Evolutionary conservation across 1,284 basidiomycete species (phyloP).

Genomic region (Leccinum griseonigrum): DNA sequence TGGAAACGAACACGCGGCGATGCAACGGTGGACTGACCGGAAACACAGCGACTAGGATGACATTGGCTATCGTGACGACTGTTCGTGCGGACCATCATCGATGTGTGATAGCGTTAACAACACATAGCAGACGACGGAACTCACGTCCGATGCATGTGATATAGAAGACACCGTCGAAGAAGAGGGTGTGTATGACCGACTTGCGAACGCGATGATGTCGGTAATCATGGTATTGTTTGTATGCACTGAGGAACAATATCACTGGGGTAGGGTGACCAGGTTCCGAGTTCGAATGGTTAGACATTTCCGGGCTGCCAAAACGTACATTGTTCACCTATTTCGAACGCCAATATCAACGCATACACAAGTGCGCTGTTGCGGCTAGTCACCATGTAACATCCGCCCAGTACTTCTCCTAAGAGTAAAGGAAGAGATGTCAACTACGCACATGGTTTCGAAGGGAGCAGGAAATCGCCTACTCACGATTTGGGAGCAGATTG

Average conservation of each 20-base stretch:
- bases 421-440: not conserved
- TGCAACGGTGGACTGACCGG: not conserved
- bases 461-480: not conserved
- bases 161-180: slow-evolving; percentile 1
- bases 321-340: not conserved
- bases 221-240: not conserved
- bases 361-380: not conserved
- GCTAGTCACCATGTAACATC: not conserved
- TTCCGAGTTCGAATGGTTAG: not conserved
- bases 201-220: not conserved
- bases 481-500: not conserved
- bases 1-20: not conserved
- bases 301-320: not conserved
- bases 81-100: not conserved
- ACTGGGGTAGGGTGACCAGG: not conserved
- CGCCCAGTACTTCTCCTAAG: not conserved
- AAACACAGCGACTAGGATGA: not conserved
- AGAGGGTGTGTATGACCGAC: not conserved
- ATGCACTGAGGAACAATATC: not conserved
- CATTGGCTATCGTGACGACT: not conserved
- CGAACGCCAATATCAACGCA: not conserved
- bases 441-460: not conserved
- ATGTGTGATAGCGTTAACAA: not conserved
- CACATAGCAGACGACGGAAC: not conserved
- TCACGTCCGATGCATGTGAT: not conserved